Conservation (phyloP, 1,139 yeast genomes). For the Candida neerlandica region DNA sequence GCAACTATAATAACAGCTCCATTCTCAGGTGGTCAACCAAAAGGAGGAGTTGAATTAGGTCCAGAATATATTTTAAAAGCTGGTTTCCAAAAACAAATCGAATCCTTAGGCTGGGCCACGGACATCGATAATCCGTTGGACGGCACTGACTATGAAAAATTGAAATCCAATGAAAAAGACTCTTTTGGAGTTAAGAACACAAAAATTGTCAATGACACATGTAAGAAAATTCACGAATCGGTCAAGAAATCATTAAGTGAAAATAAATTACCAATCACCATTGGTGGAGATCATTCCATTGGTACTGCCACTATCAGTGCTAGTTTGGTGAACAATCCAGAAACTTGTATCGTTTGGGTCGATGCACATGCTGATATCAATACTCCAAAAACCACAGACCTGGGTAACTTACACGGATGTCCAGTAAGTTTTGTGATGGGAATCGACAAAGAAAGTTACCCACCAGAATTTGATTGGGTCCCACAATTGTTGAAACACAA, state of each 20-base stretch:
- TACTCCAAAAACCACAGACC: constrained; percentile 81
- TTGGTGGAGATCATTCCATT: constrained; percentile 97
- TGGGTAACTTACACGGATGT: constrained; percentile 96
- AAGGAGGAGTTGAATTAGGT: constrained; percentile 90
- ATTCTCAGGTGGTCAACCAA: constrained; percentile 96
- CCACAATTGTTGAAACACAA: constrained; percentile 66
- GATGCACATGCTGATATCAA: constrained; percentile 98
- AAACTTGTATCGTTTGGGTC: constrained; percentile 91
- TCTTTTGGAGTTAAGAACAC: constrained; percentile 71
- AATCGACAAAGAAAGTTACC: constrained; percentile 60
- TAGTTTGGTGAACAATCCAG: constrained; percentile 75
- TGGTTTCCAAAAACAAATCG: constrained; percentile 67
- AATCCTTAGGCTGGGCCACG: constrained; percentile 73
- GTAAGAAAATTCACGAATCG: constrained; percentile 62
- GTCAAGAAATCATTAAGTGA: constrained; percentile 52
- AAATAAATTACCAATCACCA: constrained; percentile 74
- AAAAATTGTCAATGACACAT: constrained; percentile 72
- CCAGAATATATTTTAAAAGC: constrained; percentile 78
- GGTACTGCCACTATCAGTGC: constrained; percentile 94
- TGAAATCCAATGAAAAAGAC: constrained; percentile 48
- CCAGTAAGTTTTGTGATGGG: constrained; percentile 93
- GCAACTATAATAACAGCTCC: constrained; percentile 80
- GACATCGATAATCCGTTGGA: constrained; percentile 59
- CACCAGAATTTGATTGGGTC: constrained; percentile 80
- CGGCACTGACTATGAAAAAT: constrained; percentile 44